These are phyloP conservation scores for Colletotrichum plurivorum DNA, from an alignment of 2,329 filamentous ascomycete species.

Conservation along the genomic window DNA sequence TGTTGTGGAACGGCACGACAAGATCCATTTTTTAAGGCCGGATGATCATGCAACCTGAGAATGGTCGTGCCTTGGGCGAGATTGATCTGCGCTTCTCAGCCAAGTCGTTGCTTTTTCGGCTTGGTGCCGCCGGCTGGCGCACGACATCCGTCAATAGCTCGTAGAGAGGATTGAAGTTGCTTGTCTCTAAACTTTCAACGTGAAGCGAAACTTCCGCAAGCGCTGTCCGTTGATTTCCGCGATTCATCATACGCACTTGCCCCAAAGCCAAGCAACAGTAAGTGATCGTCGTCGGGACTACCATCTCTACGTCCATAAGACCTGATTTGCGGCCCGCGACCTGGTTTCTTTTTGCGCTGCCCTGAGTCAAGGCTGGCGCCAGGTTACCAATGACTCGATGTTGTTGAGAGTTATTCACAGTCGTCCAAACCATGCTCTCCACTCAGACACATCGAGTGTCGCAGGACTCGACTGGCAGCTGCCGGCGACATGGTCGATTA, in stretches of 20 bases:
- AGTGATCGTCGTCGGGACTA: background rate
- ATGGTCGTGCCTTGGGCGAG: conserved; percentile 22
- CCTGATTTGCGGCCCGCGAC: background rate
- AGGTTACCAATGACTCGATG: conserved; percentile 22
- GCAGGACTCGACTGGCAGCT: conserved; percentile 25
- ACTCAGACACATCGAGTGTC: conserved; percentile 15
- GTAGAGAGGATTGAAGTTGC: conserved; percentile 1
- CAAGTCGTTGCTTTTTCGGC: background rate
- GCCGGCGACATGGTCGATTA: conserved; percentile 2
- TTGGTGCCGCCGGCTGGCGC: conserved; percentile 9
- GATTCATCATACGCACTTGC: conserved; percentile 18
- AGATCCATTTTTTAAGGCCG: conserved; percentile 38
- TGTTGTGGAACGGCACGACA: conserved; percentile 21
- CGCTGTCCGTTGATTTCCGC: conserved; percentile 8
- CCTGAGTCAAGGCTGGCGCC: conserved; percentile 19
- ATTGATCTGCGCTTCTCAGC: conserved; percentile 21
- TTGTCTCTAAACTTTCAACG: conserved; percentile 18
- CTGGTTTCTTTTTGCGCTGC: background rate
- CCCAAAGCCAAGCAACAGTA: background rate
- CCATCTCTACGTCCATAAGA: background rate
- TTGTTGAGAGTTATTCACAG: background rate
- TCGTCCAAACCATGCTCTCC: conserved; percentile 25
- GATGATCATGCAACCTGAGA: conserved; percentile 35
- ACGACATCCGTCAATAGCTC: conserved; percentile 5
- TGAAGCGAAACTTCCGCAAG: conserved; percentile 25